Base-by-base conservation (phyloP, 225 moss, liverwort and hornwort genomes). In the Climacium dendroides region DNA sequence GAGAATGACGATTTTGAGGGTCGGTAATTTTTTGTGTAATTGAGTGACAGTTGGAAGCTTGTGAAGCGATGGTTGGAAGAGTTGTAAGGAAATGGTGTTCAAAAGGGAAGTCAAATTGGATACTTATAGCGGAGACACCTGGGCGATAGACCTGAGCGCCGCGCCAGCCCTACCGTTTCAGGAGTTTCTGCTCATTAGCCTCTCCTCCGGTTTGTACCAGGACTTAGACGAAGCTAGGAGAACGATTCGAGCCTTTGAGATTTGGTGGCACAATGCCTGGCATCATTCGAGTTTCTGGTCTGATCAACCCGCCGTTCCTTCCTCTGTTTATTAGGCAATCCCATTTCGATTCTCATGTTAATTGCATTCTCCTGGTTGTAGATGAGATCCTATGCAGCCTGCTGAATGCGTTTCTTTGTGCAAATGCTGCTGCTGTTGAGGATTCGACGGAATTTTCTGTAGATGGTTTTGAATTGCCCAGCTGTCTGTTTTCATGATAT, bases 281-380 rank as follows among this genome's bases (percentile, higher is more conserved):
- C 79, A 91, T 88, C 66, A 93, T 96, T 81, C 91, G 91, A 83
- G 93, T 95, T 81, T 94, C 94, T 90, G 96, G 96, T 96, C 26
- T 80, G 88, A 57, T 43, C 13, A 50, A 67, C 47, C 30, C 30
- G 73, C 74, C 29, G 18, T 23, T 59, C 73, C 11, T 59, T 34
- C 34, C 41, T 65, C n/a, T 63, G 11, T 35, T n/a, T 87, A 0
- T 28, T 5, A 24, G 1, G 25, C 12, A 81, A 24, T 13, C 37
- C 35, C 47, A 15, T 43, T 82, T 2, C 25, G n/a, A 54, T 77
- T n/a, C 25, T 54, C 25, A 78, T 37, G 37, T 34, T 26, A 48
- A 58, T 72, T 60, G 39, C 39, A 39, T 69, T 43, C 24, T 81
- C 3, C 9, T 70, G 64, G 50, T 17, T 80, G 65, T 23, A 53